Conservation (phyloP, 1,139 yeast species). For the Suhomyces bribrorum region DNA sequence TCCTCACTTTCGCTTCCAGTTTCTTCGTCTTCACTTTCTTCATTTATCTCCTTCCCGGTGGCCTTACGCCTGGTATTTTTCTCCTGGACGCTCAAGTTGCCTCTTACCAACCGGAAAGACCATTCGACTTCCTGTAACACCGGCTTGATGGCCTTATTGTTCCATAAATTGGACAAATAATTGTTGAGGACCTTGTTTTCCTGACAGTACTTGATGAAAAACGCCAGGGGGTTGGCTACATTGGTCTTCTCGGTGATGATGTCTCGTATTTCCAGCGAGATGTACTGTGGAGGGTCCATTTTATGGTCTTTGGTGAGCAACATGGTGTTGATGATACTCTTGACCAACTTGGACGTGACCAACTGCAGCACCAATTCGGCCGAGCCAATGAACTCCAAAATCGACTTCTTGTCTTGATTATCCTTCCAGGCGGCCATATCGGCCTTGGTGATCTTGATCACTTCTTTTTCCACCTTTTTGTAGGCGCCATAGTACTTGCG, state of each 20-base stretch:
- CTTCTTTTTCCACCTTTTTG: constrained; percentile 41
- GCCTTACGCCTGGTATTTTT: constrained; percentile 31
- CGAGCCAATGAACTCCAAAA: constrained; percentile 22
- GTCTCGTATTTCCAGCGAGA: constrained; percentile 25
- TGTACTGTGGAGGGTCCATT: constrained; percentile 34
- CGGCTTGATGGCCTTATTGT: constrained; percentile 52
- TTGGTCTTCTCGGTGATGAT: constrained; percentile 31
- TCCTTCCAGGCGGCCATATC: constrained; percentile 23
- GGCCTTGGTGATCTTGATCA: constrained; percentile 31
- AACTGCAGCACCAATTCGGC: constrained; percentile 25
- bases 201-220: constrained; percentile 50
- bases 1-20: constrained; percentile 21
- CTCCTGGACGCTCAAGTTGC: constrained; percentile 52
- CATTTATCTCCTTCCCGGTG: constrained; percentile 23
- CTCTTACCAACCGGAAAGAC: constrained; percentile 61
- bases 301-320: constrained; percentile 29
- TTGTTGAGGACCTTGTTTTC: constrained; percentile 42
- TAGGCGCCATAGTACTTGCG: constrained; percentile 53
- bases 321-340: constrained; percentile 27
- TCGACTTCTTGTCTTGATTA: constrained; percentile 25
- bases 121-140: constrained; percentile 52
- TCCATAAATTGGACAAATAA: constrained; percentile 59
- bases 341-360: constrained; percentile 37
- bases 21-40: constrained; percentile 18
- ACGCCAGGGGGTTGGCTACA: constrained; percentile 45